Evolutionary conservation across 164 flowering plant genomes (phyloP), one percentile per base, ranked within the genome.

Genomic region (Annona squamosa): DNA sequence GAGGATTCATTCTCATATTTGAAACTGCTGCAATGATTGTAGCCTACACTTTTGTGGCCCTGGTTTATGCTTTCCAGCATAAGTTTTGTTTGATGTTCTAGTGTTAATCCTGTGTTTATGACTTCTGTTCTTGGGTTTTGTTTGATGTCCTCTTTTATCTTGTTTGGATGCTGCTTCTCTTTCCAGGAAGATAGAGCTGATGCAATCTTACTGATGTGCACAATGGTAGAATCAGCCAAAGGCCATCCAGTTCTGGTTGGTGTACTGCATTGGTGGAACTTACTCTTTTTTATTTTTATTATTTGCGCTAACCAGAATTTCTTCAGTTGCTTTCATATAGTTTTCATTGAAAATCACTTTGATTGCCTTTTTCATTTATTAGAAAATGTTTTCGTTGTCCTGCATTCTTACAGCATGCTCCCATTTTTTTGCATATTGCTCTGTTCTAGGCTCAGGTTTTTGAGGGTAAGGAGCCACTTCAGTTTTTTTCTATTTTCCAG

Each of bases 381-480:
- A 19, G 43, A 5, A 0, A 66, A 5, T 66, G 46, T 66, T 10
- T 26, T n/a, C 68, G 43, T 46, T 52, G 59, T 52, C 13, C 59
- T 52, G 59, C 2, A 52, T 9, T 52, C 59, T 52, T 52, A 52
- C 59, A 52, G 13, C 13, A 52, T 52, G 59, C 13, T 52, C 13
- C 13, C 68, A 42, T 26, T 73, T 10, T 7, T 9, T 52, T 52
- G 59, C 9, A 9, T 43, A 59, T 67, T 45, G 18, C 69, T 47
- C 57, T 64, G 64, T 74, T 80, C 71, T 78, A 92, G 97, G 93
- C 91, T 64, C 91, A 82, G 72, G 75, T 90, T 48, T 42, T 48
- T 67, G 85, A 90, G 78, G 89, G 79, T 17, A 84, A 80, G 72
- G 97, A 90, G 80, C 89, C 95, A 72, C 47, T 68, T 72, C 89